phyloP scores from a whole-genome alignment of 306 rosid species.

The Prosopis cineraria region DNA sequence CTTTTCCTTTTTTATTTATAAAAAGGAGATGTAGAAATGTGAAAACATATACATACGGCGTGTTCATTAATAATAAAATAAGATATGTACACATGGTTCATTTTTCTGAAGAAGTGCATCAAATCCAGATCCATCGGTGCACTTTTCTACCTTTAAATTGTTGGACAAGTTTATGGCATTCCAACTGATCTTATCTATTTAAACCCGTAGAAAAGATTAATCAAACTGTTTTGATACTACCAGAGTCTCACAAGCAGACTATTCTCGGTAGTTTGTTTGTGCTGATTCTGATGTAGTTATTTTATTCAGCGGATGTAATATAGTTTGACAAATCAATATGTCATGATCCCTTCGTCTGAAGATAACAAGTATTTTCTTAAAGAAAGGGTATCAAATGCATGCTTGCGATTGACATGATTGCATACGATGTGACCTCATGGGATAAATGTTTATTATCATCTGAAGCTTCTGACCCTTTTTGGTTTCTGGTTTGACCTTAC shows the following conservation, averaged over 20 bases:
- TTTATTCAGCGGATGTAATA: not conserved
- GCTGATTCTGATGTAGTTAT: not conserved
- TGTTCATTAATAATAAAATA: not conserved
- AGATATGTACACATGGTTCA: not conserved
- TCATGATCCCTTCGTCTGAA: not conserved
- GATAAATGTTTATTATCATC: not conserved
- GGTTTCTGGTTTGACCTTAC: conserved; percentile 12
- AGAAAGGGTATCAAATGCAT: too few relatives aligned
- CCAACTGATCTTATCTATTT: too few relatives aligned
- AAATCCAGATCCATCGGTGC: not conserved
- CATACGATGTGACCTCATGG: not conserved
- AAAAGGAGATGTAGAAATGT: not conserved
- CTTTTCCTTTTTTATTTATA: too few relatives aligned
- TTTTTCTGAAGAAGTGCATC: not conserved
- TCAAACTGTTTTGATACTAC: not conserved
- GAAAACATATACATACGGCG: too few relatives aligned
- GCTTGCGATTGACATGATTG: too few relatives aligned
- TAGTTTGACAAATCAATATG: not conserved
- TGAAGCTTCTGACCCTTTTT: not conserved
- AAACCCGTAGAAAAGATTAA: not conserved
- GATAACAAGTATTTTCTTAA: not conserved
- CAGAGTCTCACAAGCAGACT: not conserved
- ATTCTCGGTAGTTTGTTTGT: not conserved
- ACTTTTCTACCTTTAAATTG: too few relatives aligned
- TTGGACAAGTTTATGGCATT: too few relatives aligned